Evolutionary conservation across 1,139 yeast species (phyloP).

Genomic region (Taphrina wiesneri): DNA sequence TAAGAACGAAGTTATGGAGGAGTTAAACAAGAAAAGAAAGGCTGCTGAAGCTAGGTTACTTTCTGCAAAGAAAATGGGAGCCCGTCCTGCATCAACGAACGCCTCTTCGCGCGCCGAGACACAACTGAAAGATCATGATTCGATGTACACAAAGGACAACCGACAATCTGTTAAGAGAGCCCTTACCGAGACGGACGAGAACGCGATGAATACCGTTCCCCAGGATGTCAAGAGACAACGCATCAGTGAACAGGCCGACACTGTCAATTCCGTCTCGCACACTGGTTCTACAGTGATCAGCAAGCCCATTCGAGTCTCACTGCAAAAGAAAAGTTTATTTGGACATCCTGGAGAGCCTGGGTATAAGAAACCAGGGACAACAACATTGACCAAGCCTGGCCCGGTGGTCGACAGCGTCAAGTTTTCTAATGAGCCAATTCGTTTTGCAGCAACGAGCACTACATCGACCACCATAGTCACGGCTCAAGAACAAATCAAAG

Average conservation of each 20-base stretch:
- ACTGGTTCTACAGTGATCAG: conserved; percentile 4
- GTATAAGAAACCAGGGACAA: conserved; percentile 32
- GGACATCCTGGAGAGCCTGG: conserved; percentile 28
- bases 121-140: background rate
- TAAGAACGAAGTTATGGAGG: conserved; percentile 34
- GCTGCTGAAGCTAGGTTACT: conserved; percentile 13
- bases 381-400: conserved; percentile 33
- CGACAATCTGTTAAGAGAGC: conserved; percentile 30
- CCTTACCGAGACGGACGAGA: conserved; percentile 10
- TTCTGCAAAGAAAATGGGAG: conserved; percentile 14
- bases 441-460: conserved; percentile 42
- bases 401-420: conserved; percentile 47
- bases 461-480: background rate
- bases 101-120: background rate
- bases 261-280: conserved; percentile 17
- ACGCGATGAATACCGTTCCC: background rate
- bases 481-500: background rate
- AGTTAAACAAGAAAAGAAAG: conserved; percentile 36
- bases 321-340: conserved; percentile 31
- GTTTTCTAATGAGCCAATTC: conserved; percentile 45
- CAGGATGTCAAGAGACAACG: conserved; percentile 5
- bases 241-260: conserved; percentile 12
- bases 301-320: conserved; percentile 9
- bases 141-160: background rate
- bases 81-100: background rate